Percentiles rank a stretch among this genome's conserved stretches.
Conservation (phyloP, 441 rosid species). For the Corymbia calophylla region DNA sequence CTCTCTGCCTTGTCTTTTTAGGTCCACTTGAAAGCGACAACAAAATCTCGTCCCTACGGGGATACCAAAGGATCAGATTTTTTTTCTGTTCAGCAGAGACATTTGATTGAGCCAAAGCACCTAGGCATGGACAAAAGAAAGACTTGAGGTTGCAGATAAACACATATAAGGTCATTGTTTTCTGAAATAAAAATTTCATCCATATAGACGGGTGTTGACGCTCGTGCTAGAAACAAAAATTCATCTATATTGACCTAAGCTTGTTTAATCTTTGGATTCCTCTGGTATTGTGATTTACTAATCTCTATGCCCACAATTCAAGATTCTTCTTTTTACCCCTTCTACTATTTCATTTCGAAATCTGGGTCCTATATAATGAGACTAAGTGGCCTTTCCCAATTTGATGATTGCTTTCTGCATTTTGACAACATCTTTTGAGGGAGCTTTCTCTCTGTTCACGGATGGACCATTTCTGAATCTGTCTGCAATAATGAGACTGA, state of each 20-base stretch:
- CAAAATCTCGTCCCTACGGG: not conserved
- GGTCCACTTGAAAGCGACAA: not conserved
- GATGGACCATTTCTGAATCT: not conserved
- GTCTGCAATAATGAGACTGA: not conserved
- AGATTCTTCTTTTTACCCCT: not conserved
- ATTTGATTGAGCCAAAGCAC: not conserved
- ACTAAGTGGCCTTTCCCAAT: not conserved
- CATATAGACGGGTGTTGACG: not conserved
- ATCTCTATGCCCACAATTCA: not conserved
- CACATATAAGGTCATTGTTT: not conserved
- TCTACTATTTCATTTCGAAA: not conserved
- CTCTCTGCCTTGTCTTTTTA: not conserved
- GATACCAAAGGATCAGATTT: not conserved
- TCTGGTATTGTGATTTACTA: not conserved
- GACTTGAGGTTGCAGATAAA: not conserved
- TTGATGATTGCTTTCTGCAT: not conserved
- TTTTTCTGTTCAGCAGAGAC: not conserved
- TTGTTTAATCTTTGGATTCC: not conserved
- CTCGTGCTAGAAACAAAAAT: not conserved
- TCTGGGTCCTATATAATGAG: not conserved
- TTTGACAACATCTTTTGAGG: not conserved
- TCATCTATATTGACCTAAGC: not conserved
- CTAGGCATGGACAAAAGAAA: not conserved
- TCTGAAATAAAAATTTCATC: not conserved
- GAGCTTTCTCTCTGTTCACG: not conserved